Evolutionary conservation across 805 yeast genomes (phyloP).

Genomic region (Starmerella ratchasimensis): DNA sequence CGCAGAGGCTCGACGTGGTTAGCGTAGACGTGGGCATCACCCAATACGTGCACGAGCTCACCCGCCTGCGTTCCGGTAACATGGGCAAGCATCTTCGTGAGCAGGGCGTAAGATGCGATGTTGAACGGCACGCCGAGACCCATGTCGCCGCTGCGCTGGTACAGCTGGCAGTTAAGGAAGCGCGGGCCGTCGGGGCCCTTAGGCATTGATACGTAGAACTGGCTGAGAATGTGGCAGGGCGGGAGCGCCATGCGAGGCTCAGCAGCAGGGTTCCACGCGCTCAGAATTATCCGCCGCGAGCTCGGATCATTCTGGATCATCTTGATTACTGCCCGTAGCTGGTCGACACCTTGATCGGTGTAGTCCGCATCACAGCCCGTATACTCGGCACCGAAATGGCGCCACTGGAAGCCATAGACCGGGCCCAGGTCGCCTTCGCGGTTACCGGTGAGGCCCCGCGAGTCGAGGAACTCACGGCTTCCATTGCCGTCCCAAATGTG

Average conservation of each 20-base stretch:
- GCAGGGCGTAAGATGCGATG: conserved; percentile 87
- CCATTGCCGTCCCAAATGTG: conserved; percentile 99
- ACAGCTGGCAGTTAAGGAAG: conserved; percentile 69
- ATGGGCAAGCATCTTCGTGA: conserved; percentile 90
- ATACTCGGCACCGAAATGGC: conserved; percentile 95
- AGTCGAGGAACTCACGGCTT: conserved; percentile 76
- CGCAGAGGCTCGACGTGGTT: conserved; percentile 88
- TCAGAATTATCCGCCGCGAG: conserved; percentile 83
- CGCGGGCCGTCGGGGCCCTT: conserved; percentile 45
- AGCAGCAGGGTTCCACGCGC: conserved; percentile 99
- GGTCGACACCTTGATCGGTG: conserved; percentile 80
- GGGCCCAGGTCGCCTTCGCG: conserved; percentile 95
- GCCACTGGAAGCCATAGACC: conserved; percentile 98
- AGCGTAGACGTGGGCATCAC: conserved; percentile 89
- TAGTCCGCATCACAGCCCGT: conserved; percentile 77
- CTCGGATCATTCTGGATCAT: conserved; percentile 79
- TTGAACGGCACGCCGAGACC: conserved; percentile 99
- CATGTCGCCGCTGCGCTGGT: conserved; percentile 98
- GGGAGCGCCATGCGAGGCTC: conserved; percentile 91
- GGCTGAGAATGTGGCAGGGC: conserved; percentile 95
- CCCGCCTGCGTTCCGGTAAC: conserved; percentile 94
- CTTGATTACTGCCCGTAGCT: conserved; percentile 62
- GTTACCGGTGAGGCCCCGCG: conserved; percentile 63
- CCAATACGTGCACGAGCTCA: conserved; percentile 87
- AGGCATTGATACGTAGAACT: conserved; percentile 72